phyloP scores from a whole-genome alignment of 768 basidiomycete species.

The Mycena amicta region DNA sequence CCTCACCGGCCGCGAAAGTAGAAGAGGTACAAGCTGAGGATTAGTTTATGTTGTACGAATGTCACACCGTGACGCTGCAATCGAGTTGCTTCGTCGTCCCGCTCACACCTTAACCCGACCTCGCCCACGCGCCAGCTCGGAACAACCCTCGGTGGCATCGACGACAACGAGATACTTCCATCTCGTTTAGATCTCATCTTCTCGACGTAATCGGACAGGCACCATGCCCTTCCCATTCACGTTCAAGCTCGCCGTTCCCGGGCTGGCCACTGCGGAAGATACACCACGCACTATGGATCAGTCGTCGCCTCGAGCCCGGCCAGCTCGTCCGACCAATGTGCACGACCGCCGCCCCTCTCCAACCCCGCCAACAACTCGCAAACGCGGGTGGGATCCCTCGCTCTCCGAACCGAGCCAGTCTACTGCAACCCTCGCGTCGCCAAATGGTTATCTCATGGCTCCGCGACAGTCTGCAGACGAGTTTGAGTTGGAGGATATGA shows the following conservation, averaged over 20 bases:
- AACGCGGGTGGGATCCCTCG: slow-evolving; percentile 76
- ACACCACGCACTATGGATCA: no score
- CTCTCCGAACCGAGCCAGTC: slow-evolving; percentile 58
- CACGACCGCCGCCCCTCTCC: slow-evolving; percentile 29
- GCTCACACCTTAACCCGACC: no score
- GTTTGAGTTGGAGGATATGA: slow-evolving; percentile 30
- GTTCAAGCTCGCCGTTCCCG: slow-evolving; percentile 64
- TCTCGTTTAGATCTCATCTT: not conserved
- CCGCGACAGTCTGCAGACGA: slow-evolving; percentile 33
- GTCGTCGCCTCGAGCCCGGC: slow-evolving; percentile 20
- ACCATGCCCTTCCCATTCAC: slow-evolving; percentile 69
- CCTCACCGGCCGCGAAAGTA: no score
- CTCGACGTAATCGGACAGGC: not conserved
- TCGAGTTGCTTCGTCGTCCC: no score
- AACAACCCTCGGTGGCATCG: not conserved
- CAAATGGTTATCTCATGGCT: slow-evolving; percentile 62
- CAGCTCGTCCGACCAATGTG: slow-evolving; percentile 26
- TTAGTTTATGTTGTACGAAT: no score
- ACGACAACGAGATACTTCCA: not conserved
- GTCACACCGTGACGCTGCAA: no score
- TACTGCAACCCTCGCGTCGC: slow-evolving; percentile 52
- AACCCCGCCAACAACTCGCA: slow-evolving; percentile 48
- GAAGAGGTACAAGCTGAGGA: no score
- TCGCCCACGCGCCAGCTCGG: no score
- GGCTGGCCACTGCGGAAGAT: slow-evolving; percentile 44